Conservation (phyloP, 2,329 filamentous ascomycete species). For the Coniochaeta sp. region DNA sequence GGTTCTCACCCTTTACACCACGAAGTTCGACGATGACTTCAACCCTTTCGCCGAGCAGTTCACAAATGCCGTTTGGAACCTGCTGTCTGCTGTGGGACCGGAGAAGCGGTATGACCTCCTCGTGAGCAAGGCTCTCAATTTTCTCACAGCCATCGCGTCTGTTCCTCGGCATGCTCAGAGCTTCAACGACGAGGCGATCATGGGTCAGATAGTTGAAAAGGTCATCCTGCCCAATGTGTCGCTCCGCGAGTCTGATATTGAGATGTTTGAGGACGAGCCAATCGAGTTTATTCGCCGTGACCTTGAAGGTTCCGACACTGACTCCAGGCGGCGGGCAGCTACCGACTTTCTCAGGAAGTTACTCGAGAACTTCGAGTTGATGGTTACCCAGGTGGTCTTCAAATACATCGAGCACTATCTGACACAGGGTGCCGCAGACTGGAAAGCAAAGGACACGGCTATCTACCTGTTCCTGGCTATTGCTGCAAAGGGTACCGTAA, state of each 20-base stretch:
- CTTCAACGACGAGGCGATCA: conserved; percentile 75
- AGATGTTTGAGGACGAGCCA: conserved; percentile 96
- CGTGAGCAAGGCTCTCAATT: conserved; percentile 90
- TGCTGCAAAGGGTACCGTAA: conserved; percentile 83
- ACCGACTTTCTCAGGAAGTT: conserved; percentile 90
- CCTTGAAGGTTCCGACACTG: conserved; percentile 90
- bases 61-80: conserved; percentile 82
- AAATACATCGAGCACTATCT: conserved; percentile 85
- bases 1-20: conserved; percentile 77
- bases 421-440: conserved; percentile 71
- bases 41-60: conserved; percentile 73
- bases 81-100: conserved; percentile 77
- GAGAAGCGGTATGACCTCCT: conserved; percentile 92
- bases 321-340: conserved; percentile 83
- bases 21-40: conserved; percentile 95
- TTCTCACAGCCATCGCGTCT: conserved; percentile 81
- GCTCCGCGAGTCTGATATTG: conserved; percentile 85
- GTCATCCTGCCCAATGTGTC: conserved; percentile 91
- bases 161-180: conserved; percentile 69
- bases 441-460: conserved; percentile 98
- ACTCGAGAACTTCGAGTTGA: conserved; percentile 77
- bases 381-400: conserved; percentile 81
- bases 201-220: conserved; percentile 88
- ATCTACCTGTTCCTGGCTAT: conserved; percentile 93
- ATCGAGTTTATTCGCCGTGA: conserved; percentile 97